Conservation (phyloP, 1,139 yeast genomes). For the Yamadazyma triangularis region DNA sequence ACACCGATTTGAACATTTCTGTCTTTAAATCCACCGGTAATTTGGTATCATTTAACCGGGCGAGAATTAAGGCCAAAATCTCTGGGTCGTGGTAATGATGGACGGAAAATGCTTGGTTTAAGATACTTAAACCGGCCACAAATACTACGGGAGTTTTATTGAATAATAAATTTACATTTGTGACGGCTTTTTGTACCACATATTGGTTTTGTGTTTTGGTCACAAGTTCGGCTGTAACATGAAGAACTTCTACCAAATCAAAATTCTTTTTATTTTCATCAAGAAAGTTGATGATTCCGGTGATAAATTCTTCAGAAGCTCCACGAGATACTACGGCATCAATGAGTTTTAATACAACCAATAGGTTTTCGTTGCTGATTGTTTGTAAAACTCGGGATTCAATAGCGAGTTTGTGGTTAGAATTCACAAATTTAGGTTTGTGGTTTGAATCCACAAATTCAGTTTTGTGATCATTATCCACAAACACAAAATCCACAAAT, state of each 20-base stretch:
- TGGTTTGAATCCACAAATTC: too few species aligned
- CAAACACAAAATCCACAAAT: too few species aligned
- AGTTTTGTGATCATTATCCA: not conserved
- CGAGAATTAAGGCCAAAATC: conserved; percentile 3
- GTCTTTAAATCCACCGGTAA: conserved; percentile 11
- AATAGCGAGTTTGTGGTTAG: too few species aligned
- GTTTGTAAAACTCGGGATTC: conserved; percentile 8
- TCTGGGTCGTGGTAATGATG: not conserved
- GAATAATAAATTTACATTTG: conserved; percentile 2
- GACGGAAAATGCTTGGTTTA: conserved; percentile 17
- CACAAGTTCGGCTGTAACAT: conserved; percentile 6
- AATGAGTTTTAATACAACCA: conserved; percentile 7
- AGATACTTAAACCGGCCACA: conserved; percentile 7
- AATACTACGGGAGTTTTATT: conserved; percentile 8
- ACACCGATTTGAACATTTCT: conserved; percentile 10
- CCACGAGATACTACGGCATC: conserved; percentile 5
- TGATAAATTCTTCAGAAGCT: conserved; percentile 6
- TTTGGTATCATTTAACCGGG: conserved; percentile 9
- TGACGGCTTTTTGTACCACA: conserved; percentile 5
- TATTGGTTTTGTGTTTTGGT: conserved; percentile 1
- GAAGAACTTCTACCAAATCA: conserved; percentile 11
- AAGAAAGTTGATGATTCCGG: conserved; percentile 7
- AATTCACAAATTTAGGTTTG: too few species aligned
- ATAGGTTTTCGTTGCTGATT: conserved; percentile 9
- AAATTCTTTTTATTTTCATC: conserved; percentile 9